Evolutionary conservation across 2,329 filamentous ascomycete genomes (phyloP), one percentile per base, ranked within the genome.

Genomic region (Fusarium chaquense): DNA sequence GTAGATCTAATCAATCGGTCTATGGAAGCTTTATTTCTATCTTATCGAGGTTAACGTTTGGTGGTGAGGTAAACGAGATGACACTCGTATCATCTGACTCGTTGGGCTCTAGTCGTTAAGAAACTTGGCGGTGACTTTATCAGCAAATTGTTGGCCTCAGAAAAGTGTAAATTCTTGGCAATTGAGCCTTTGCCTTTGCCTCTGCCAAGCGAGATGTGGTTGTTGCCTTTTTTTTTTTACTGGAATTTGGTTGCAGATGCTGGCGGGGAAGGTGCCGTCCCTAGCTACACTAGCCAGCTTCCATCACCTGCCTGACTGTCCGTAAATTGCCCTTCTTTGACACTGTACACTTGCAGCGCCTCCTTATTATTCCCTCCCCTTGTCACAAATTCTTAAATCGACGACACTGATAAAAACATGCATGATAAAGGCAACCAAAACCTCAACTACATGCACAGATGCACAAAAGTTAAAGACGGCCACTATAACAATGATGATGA

Each of bases 131-230:
- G 26, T 41, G 41, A 16, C 33, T 38, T 22, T 22, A 28, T 11
- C 9, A 28, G 11, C 10, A 13, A 36, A 20, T 20, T 15, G 13
- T 58, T 55, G 51, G 60, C 51, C 57, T 59, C 62, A 49, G 15
- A 20, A 44, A 53, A 63, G n/a, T 15, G 26, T 10, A 44, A 46
- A 44, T 40, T 58, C 59, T 69, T 69, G 68, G 64, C 68, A 53
- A 30, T 11, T 30, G 24, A 20, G 24, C 24, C 24, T 26, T 26
- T 26, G 38, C 35, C 45, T 13, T 32, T 36, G 51, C 67, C 44
- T 12, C 24, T 36, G 59, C 68, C 64, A 58, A 65, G 68, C 36
- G 36, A 40, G 36, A 47, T 50, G 18, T 24, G 3, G 13, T 49
- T 28, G 50, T n/a, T 62, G 44, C 40, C 56, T 61, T 16, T 30